Percentiles rank a stretch among this genome's conserved stretches.
These are phyloP conservation scores for Arthrobotrys musiformis DNA, from an alignment of 2,329 filamentous ascomycete species.

Conservation along the genomic window DNA sequence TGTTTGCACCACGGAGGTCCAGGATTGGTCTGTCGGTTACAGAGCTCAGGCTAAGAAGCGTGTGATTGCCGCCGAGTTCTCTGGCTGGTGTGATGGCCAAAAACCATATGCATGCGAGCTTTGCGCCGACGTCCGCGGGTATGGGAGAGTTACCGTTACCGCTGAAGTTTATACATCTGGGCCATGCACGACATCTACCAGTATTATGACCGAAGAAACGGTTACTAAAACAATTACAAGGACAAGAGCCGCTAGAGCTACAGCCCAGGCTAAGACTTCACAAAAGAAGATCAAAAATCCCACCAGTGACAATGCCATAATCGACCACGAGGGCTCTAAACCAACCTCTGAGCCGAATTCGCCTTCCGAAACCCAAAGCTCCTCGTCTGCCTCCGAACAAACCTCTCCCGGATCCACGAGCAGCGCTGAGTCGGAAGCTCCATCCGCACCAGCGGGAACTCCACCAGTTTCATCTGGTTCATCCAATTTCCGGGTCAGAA, in stretches of 20 bases:
- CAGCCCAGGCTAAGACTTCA: background rate
- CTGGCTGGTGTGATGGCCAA: slow-evolving; percentile 30
- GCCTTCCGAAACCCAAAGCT: no score
- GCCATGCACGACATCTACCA: slow-evolving; percentile 1
- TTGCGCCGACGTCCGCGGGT: background rate
- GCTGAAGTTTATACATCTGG: slow-evolving; percentile 9
- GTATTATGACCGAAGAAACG: slow-evolving; percentile 14
- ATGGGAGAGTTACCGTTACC: slow-evolving; percentile 13
- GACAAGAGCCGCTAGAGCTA: background rate
- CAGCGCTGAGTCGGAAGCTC: background rate
- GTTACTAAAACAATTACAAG: slow-evolving; percentile 25
- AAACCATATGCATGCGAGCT: slow-evolving; percentile 24
- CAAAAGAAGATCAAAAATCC: background rate
- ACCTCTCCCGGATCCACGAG: background rate
- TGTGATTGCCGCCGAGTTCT: slow-evolving; percentile 11
- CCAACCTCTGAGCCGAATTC: no score
- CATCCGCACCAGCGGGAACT: background rate
- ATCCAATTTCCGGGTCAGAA: slow-evolving; percentile 27
- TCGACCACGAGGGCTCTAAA: no score
- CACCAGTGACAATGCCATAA: no score
- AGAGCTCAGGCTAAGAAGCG: slow-evolving; percentile 16
- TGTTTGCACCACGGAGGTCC: slow-evolving; percentile 11
- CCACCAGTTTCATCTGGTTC: background rate
- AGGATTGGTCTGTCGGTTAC: slow-evolving; percentile 40
- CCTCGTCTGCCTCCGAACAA: background rate